Percentiles rank a stretch among this genome's conserved stretches.
Conservation (phyloP, 306 rosid species). For the Castanea mollissima region DNA sequence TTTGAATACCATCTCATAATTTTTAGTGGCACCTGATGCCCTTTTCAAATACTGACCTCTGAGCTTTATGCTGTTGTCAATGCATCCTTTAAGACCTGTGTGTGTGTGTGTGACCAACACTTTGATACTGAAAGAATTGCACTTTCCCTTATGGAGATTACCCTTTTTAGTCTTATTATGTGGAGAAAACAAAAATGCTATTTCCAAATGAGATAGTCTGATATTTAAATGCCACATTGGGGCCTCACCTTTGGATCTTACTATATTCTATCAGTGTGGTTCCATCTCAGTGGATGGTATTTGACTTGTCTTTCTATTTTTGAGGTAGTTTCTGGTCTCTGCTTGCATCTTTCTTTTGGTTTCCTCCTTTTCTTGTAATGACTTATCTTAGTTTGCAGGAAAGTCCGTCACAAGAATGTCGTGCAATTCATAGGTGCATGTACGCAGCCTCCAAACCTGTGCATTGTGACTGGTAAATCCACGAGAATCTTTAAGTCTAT, state of each 20-base stretch:
- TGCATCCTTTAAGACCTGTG: not conserved
- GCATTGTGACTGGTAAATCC: constrained; percentile 89
- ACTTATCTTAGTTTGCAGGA: constrained; percentile 58
- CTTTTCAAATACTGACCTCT: constrained; percentile 1
- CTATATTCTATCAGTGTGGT: not conserved
- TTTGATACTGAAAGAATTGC: constrained; percentile 11
- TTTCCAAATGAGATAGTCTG: not conserved
- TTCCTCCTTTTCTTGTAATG: constrained; percentile 22
- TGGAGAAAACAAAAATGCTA: not conserved
- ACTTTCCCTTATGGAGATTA: constrained; percentile 7
- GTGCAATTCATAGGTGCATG: constrained; percentile 99
- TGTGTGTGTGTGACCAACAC: not conserved
- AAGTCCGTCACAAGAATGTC: constrained; percentile 95
- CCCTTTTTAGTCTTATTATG: not conserved
- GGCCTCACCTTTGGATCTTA: not conserved
- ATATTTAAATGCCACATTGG: not conserved
- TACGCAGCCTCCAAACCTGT: constrained; percentile 82
- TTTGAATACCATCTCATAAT: constrained; percentile 25
- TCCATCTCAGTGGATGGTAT: not conserved
- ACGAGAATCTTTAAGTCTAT: constrained; percentile 10
- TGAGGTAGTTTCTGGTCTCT: not conserved
- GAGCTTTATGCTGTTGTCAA: not conserved
- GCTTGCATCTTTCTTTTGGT: not conserved
- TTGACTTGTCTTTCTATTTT: not conserved
- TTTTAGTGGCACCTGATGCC: constrained; percentile 18